Conservation (phyloP, 768 basidiomycete genomes). For the Crucibulum laeve region DNA sequence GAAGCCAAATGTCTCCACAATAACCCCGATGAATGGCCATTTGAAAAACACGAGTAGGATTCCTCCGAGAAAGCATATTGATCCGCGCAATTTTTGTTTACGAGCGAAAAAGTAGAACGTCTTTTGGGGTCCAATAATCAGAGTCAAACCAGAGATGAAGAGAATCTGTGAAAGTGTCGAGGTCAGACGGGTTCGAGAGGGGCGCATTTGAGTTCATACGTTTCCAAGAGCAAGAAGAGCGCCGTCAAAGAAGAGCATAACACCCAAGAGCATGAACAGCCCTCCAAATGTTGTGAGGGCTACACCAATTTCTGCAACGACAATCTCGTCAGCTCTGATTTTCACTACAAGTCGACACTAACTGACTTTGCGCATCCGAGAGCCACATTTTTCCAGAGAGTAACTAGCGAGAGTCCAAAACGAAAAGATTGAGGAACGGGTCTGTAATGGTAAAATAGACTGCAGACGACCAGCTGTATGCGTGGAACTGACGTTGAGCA, state of each 20-base stretch:
- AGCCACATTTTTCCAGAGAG: slow-evolving; percentile 70
- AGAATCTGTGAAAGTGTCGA: slow-evolving; percentile 60
- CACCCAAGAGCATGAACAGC: slow-evolving; percentile 94
- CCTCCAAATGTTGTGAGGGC: slow-evolving; percentile 94
- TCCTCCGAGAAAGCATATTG: slow-evolving; percentile 83
- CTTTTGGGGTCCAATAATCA: slow-evolving; percentile 96
- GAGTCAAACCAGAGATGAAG: slow-evolving; percentile 89
- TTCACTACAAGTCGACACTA: neutral
- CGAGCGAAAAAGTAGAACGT: slow-evolving; percentile 98
- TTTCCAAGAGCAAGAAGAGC: slow-evolving; percentile 96
- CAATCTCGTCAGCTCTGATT: slow-evolving; percentile 3
- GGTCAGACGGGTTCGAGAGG: neutral
- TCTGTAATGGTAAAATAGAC: no score
- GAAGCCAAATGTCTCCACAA: slow-evolving; percentile 96
- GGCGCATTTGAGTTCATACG: slow-evolving; percentile 35
- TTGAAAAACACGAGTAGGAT: slow-evolving; percentile 92
- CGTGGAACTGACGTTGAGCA: no score
- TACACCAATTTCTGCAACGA: slow-evolving; percentile 81
- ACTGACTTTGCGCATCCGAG: slow-evolving; percentile 61
- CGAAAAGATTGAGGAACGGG: no score
- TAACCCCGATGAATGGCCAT: slow-evolving; percentile 90
- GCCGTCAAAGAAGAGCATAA: slow-evolving; percentile 95
- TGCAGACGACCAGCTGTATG: no score
- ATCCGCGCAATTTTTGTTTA: slow-evolving; percentile 90
- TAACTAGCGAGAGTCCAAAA: no score